These are phyloP conservation scores for Larix kaempferi DNA, from an alignment of 75 land plant genomes.

Conservation along the genomic window DNA sequence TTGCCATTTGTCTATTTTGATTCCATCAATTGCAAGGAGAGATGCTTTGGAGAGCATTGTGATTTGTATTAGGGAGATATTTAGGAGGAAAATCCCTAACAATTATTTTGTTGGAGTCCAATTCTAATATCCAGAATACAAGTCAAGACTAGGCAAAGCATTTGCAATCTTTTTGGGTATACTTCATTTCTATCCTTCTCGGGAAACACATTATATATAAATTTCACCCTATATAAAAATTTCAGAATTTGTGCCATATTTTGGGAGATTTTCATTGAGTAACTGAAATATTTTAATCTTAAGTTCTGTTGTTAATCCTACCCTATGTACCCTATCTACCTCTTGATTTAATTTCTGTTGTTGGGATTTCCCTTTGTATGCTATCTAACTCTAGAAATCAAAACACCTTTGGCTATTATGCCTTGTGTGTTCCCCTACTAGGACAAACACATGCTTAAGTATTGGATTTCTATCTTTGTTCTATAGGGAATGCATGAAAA, in stretches of 20 bases:
- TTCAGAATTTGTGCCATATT: background rate
- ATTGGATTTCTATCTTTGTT: too few species aligned
- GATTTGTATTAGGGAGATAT: too few species aligned
- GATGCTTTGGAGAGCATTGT: too few species aligned
- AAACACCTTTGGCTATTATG: too few species aligned
- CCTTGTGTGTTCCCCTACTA: too few species aligned
- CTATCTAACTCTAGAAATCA: too few species aligned
- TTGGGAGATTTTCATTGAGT: background rate
- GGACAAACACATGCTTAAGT: slow-evolving; percentile 18
- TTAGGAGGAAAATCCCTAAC: too few species aligned
- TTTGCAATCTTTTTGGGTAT: slow-evolving; percentile 84
- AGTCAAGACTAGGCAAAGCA: slow-evolving; percentile 88
- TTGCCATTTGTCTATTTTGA: too few species aligned
- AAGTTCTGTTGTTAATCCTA: background rate
- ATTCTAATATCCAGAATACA: slow-evolving; percentile 95
- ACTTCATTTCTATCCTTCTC: background rate
- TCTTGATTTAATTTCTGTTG: background rate
- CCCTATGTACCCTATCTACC: background rate
- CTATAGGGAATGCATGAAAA: too few species aligned
- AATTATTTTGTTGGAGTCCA: slow-evolving; percentile 86
- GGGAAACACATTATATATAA: background rate
- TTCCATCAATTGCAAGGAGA: too few species aligned
- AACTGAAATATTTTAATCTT: background rate
- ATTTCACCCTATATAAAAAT: background rate
- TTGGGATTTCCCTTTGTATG: too few species aligned